Base-by-base conservation (phyloP, 352 stramenopile genomes). In the Pythium chondricola region DNA sequence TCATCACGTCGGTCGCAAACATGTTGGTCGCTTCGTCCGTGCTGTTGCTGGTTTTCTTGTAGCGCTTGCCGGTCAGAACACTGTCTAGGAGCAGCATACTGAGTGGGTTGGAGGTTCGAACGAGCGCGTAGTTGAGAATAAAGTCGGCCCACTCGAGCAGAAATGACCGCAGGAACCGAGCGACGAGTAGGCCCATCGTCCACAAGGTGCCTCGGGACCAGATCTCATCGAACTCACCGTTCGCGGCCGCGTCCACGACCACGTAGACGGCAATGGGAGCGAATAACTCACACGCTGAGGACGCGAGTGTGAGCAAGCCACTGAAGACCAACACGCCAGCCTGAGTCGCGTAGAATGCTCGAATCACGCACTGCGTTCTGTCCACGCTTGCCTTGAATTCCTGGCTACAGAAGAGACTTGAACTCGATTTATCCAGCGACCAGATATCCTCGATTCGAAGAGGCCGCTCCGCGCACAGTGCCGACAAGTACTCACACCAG, bases 211-310 rank as follows among this genome's bases (percentile, higher is more conserved):
- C 64, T 22, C 27, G 50, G n/a, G 61, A 74, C 33, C n/a, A 47
- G 11, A 74, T 32, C 0, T 29, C 18, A 2, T 58, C 43, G 18
- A 70, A 52, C 16, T 54, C 45, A n/a, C 48, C 38, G 1, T 40
- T 59, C 1, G 26, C 50, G 0, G 65, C 71, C 4, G 69, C 58
- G 6, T 57, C 45, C 33, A 78, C 53, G 41, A 84, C 48, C 48
- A 60, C 44, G 51, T 69, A 84, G 2, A 84, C 61, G 16, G 74
- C 53, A 3, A 81, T 50, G 4, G 72, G 69, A 9, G 65, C 65
- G 25, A 54, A 55, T 5, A 65, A 35, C 45, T 74, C 67, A 40
- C 65, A 78, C 13, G 62, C 41, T 5, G 77, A 46, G 35, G 63
- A 75, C 20, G 50, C 52, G 8, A 80, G 29, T 33, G 68, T 63